A percentile compares a stretch with the other conserved stretches of the same genome.
Evolutionary conservation across 2,329 filamentous ascomycete species (phyloP).

Genomic region (Alternaria longipes): DNA sequence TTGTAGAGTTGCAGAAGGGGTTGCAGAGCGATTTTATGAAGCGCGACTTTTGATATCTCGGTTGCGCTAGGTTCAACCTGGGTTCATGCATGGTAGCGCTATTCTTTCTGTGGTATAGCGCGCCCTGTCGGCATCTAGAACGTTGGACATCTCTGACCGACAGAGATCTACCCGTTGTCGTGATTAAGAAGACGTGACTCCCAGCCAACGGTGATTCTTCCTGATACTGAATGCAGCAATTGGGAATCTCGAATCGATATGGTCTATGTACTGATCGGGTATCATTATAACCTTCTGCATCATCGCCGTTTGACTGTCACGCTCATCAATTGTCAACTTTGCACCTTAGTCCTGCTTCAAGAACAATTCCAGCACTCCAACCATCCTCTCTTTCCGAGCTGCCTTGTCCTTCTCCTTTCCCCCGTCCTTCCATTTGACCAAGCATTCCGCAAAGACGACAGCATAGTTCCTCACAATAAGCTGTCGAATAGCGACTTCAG

Average conservation of each 20-base stretch:
- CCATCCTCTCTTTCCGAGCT: conserved; percentile 69
- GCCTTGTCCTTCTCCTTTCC: conserved; percentile 67
- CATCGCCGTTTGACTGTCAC: neutral
- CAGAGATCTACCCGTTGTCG: neutral
- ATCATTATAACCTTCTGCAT: neutral
- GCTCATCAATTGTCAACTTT: neutral
- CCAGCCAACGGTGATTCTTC: neutral
- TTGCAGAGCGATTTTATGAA: conserved; percentile 14
- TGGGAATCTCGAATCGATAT: neutral
- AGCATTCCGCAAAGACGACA: conserved; percentile 69
- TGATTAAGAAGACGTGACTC: neutral
- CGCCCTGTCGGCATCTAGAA: conserved; percentile 7
- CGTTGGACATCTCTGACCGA: conserved; percentile 1
- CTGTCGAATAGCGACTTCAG: conserved; percentile 64
- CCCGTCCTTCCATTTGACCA: conserved; percentile 64
- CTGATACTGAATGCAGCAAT: neutral
- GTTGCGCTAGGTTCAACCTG: conserved; percentile 19
- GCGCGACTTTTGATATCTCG: conserved; percentile 24
- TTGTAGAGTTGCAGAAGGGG: conserved; percentile 6
- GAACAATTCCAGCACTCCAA: conserved; percentile 75
- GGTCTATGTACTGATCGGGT: neutral
- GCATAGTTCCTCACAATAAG: conserved; percentile 70
- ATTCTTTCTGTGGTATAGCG: conserved; percentile 4
- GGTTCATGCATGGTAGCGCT: conserved; percentile 3
- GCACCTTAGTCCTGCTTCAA: conserved; percentile 45